Conservation (phyloP, 352 stramenopile species). For the Globisporangium parvum region DNA sequence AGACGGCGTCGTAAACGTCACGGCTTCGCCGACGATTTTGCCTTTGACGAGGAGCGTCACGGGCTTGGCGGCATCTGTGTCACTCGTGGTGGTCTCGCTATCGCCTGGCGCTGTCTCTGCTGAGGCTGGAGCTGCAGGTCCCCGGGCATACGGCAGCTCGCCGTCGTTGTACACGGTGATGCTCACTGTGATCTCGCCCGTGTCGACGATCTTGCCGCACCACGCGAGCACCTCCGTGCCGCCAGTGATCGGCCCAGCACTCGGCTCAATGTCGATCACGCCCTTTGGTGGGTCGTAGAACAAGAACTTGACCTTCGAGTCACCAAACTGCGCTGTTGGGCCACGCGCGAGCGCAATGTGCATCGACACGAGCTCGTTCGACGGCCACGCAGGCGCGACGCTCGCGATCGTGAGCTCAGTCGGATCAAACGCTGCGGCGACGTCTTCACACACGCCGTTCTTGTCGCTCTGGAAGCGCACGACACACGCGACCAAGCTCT, state of each 20-base stretch:
- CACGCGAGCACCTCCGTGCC: constrained; percentile 45
- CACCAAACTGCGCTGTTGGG: constrained; percentile 26
- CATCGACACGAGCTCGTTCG: constrained; percentile 48
- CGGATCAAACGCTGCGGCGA: constrained; percentile 36
- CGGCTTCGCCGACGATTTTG: constrained; percentile 53
- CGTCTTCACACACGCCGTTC: constrained; percentile 13
- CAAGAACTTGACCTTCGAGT: constrained; percentile 48
- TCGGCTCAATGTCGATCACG: constrained; percentile 51
- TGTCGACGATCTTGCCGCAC: constrained; percentile 65
- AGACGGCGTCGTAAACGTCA: constrained; percentile 40
- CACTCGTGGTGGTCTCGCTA: not conserved
- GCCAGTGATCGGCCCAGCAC: constrained; percentile 42
- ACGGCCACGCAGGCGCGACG: constrained; percentile 41
- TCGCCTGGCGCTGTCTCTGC: not conserved
- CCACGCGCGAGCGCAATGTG: constrained; percentile 24
- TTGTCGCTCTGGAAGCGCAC: constrained; percentile 49
- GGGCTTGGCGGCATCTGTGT: not conserved
- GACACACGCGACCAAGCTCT: constrained; percentile 27
- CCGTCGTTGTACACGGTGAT: constrained; percentile 23
- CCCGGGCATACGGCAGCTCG: not conserved
- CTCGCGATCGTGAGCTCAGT: constrained; percentile 27
- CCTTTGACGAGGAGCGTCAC: constrained; percentile 33
- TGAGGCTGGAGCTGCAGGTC: too few relatives aligned
- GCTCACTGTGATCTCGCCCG: constrained; percentile 52
- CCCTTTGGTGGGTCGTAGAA: constrained; percentile 72